A percentile compares a stretch with the other conserved stretches of the same genome.
Conservation (phyloP, 345 rosid genomes). For the Eucalyptus erythrocorys region DNA sequence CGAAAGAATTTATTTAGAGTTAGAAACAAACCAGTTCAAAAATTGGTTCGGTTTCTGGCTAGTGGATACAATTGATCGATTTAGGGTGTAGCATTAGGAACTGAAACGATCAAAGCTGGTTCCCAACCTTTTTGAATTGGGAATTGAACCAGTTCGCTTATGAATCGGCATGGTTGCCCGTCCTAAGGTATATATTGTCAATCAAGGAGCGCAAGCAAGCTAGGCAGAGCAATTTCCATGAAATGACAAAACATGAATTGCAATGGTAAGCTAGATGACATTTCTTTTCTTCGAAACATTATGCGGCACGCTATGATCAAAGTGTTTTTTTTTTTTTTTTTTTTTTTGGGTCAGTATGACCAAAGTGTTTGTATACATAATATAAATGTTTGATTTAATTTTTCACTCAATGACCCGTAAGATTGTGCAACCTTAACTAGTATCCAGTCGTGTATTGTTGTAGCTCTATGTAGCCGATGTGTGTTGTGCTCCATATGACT, state of each 20-base stretch:
- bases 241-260: neutral
- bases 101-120: neutral
- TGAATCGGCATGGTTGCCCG: neutral
- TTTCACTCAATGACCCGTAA: neutral
- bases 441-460: neutral
- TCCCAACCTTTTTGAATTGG: neutral
- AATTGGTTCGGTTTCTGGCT: accelerated
- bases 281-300: neutral
- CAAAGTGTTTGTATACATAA: neutral
- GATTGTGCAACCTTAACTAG: neutral
- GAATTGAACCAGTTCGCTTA: neutral
- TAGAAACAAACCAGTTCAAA: neutral
- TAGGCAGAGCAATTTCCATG: neutral
- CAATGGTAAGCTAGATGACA: too few relatives aligned
- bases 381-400: neutral
- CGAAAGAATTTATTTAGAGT: neutral
- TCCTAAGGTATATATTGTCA: neutral
- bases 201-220: neutral
- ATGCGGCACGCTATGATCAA: accelerated
- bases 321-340: too few relatives aligned
- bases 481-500: accelerated
- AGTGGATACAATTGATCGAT: accelerated
- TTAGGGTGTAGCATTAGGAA: neutral
- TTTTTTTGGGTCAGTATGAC: too few relatives aligned
- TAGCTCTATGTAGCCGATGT: neutral